Base-by-base conservation (phyloP, 306 rosid species). In the Begonia masoniana region DNA sequence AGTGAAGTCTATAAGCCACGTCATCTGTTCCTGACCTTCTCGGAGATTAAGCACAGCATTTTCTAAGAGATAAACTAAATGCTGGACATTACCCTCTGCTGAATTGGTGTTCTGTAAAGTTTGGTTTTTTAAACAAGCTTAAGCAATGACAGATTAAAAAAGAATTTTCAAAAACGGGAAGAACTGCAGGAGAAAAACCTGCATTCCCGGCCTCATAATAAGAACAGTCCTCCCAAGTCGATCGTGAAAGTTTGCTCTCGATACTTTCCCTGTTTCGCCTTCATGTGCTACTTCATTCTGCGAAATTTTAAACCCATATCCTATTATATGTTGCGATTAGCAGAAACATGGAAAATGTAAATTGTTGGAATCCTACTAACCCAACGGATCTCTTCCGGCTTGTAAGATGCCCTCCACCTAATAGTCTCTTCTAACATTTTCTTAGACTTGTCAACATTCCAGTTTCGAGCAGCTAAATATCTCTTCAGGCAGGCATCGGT, bases 161-260 rank as follows among this genome's bases (percentile, higher is more conserved):
- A 11, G 16, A 15, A 10, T 10, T 8, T 52, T n/a, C n/a, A 10
- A 12, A 31, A 53, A 23, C 0, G 8, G 19, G 16, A 24, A 13
- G 16, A n/a, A 1, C 10, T 2, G 10, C 3, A 3, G 26, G 31
- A 16, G 15, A 51, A 15, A 41, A 39, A 78, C 85, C 85, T 79
- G 85, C 82, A 65, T 73, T 56, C 88, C 97, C 17, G 96, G 97
- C 72, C 92, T 83, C 96, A 91, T 50, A 56, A 91, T 81, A 67
- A 91, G 96, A 69, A 86, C 97, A 12, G 88, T 61, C 72, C 97
- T 85, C 58, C 95, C 97, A 45, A 71, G 65, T 13, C 84, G 80
- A 62, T 85, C 95, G 51, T 59, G 84, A 70, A 89, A 85, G 58
- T 63, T 52, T 58, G 97, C 95, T 67, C 88, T 74, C 42, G 75